phyloP scores from a whole-genome alignment of 2,329 filamentous ascomycete genomes.

The Colletotrichum salicis region DNA sequence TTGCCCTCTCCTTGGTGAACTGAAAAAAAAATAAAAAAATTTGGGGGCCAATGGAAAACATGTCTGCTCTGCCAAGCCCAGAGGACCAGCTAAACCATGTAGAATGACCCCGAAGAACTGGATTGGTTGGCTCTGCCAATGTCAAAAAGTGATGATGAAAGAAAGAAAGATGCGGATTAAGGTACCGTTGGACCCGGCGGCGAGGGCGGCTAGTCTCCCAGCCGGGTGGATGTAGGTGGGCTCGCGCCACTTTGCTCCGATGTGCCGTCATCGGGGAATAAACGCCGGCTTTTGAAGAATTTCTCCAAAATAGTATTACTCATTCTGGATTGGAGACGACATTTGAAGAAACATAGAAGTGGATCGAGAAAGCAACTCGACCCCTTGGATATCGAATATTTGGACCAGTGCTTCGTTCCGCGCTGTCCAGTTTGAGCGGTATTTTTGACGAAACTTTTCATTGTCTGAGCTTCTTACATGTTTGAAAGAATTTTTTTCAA shows the following conservation, averaged over 20 bases:
- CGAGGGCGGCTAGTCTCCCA: constrained; percentile 7
- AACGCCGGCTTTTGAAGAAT: constrained; percentile 12
- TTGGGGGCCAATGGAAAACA: too few relatives aligned
- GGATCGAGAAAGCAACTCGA: neutral
- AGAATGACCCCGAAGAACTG: too few relatives aligned
- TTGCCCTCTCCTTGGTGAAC: too few relatives aligned
- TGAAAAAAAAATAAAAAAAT: too few relatives aligned
- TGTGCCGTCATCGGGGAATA: constrained; percentile 23
- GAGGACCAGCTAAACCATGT: too few relatives aligned
- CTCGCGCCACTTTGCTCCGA: constrained; percentile 28
- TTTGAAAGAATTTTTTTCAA: constrained; percentile 10
- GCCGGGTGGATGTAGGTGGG: neutral
- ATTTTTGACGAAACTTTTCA: neutral
- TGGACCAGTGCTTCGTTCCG: too few relatives aligned
- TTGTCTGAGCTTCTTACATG: neutral
- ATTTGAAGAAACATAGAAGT: neutral
- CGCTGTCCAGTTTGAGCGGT: too few relatives aligned
- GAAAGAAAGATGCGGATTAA: too few relatives aligned
- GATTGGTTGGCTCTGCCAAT: too few relatives aligned
- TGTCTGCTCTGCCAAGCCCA: too few relatives aligned
- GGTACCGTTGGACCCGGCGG: neutral
- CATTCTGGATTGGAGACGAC: neutral
- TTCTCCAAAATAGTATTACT: constrained; percentile 9
- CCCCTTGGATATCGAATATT: too few relatives aligned
- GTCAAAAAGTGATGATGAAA: too few relatives aligned